Conservation (phyloP, 2,329 filamentous ascomycete genomes). For the Grosmannia penicillata region DNA sequence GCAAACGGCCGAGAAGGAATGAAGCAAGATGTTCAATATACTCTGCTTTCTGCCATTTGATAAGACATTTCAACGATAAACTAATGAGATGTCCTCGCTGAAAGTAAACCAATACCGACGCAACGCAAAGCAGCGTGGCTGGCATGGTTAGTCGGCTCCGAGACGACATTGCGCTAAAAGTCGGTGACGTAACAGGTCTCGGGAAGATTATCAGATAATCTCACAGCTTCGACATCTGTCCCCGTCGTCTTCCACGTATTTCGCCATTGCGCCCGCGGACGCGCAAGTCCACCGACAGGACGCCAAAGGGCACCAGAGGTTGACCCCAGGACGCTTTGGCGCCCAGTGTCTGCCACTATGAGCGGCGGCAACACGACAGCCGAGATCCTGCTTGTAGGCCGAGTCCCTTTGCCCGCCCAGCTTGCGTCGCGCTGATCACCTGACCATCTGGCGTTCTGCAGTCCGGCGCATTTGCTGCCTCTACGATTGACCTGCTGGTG, state of each 20-base stretch:
- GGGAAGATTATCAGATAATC: constrained; percentile 3
- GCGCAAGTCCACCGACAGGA: too few relatives aligned
- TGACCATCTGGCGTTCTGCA: constrained; percentile 18
- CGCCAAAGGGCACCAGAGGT: too few relatives aligned
- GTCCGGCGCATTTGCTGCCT: constrained; percentile 75
- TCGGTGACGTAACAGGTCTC: too few relatives aligned
- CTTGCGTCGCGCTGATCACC: neutral
- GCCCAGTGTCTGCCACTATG: neutral
- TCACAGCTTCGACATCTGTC: neutral
- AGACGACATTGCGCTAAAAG: too few relatives aligned
- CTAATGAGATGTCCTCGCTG: neutral
- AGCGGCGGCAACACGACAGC: neutral
- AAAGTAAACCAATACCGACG: constrained; percentile 24
- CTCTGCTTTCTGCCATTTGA: too few relatives aligned
- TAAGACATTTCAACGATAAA: too few relatives aligned
- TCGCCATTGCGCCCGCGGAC: too few relatives aligned
- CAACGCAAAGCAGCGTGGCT: too few relatives aligned
- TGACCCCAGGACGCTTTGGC: neutral
- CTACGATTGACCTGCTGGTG: constrained; percentile 71
- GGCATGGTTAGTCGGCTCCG: too few relatives aligned
- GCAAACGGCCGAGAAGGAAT: too few relatives aligned
- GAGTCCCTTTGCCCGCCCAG: neutral
- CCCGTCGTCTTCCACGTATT: neutral
- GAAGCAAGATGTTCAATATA: too few relatives aligned
- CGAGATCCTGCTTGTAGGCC: constrained; percentile 1